These are phyloP conservation scores for Physcomitrellopsis africana DNA, from an alignment of 225 moss, liverwort and hornwort species.

Conservation along the genomic window DNA sequence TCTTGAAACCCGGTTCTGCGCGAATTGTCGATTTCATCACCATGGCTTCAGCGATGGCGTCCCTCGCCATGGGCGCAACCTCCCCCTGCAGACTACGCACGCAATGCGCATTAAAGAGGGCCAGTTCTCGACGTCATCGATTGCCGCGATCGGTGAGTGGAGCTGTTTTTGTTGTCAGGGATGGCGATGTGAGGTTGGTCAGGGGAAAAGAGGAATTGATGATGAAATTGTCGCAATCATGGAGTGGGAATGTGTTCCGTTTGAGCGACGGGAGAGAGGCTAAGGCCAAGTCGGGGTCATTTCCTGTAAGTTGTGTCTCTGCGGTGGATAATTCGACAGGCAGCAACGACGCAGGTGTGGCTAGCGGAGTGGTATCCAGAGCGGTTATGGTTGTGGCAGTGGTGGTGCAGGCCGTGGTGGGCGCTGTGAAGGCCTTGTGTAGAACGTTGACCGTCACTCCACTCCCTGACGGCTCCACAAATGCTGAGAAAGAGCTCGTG, in stretches of 20 bases:
- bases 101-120: conserved; percentile 26
- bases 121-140: conserved; percentile 20
- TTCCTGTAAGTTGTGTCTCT: conserved; percentile 5
- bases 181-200: background rate
- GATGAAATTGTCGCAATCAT: conserved; percentile 24
- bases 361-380: conserved; percentile 28
- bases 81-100: conserved; percentile 5
- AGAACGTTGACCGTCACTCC: conserved; percentile 38
- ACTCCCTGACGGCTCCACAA: conserved; percentile 36
- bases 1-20: no score
- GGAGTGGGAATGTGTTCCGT: background rate
- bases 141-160: conserved; percentile 32
- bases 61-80: conserved; percentile 23
- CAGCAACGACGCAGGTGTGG: conserved; percentile 23
- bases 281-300: background rate
- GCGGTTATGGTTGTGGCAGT: conserved; percentile 38
- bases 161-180: conserved; percentile 14
- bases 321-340: conserved; percentile 24
- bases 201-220: conserved; percentile 4
- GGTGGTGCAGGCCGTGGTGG: conserved; percentile 35
- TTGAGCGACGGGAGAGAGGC: background rate
- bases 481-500: conserved; percentile 74
- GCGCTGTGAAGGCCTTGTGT: conserved; percentile 28
- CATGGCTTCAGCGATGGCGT: conserved; percentile 56
- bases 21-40: conserved; percentile 9